Evolutionary conservation across 169 alveolate species (phyloP), one percentile per base, ranked within the genome.

Genomic region (Plasmodium gonderi): DNA sequence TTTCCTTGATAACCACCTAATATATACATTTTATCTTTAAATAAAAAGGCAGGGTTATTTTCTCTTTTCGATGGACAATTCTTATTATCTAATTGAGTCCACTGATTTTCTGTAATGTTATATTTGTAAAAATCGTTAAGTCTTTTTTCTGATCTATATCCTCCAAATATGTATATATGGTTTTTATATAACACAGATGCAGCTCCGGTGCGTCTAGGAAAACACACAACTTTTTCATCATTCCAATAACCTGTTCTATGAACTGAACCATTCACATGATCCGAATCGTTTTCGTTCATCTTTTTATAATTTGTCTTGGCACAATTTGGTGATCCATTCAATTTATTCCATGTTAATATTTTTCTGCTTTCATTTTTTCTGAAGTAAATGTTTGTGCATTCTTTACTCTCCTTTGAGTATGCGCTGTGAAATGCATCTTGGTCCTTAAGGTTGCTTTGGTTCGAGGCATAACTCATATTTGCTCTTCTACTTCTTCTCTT

Each of bases 181-280:
- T 80, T 80, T 80, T 80, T 80, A 80, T 80, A 80, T 69, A 80
- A 80, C 9, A 80, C 91, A 0, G 91, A 80, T 1, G 91, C 91
- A 23, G 79, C 80, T 67, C 79, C 79, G 14, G 67, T 80, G 11
- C 79, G 78, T 42, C 45, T 67, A 17, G 79, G 91, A 23, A 60
- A 49, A 14, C 44, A 14, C 6, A 23, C 75, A 79, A n/a, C 14
- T 69, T 31, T 33, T 29, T 12, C 49, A 31, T 69, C 49, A 69
- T 31, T 38, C 79, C 44, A 54, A 12, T 54, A 54, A 5, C 69
- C 69, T 17, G 1, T 3, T 42, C 40, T 75, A 42, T 38, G 38
- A 8, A 11, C 40, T 36, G 45, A 7, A 3, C 51, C 65, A 42
- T n/a, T 9, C 6, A 29, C 7, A 5, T 75, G 33, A 75, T 17